Conservation (phyloP, 805 yeast species). For the Wickerhamomyces bisporus region DNA sequence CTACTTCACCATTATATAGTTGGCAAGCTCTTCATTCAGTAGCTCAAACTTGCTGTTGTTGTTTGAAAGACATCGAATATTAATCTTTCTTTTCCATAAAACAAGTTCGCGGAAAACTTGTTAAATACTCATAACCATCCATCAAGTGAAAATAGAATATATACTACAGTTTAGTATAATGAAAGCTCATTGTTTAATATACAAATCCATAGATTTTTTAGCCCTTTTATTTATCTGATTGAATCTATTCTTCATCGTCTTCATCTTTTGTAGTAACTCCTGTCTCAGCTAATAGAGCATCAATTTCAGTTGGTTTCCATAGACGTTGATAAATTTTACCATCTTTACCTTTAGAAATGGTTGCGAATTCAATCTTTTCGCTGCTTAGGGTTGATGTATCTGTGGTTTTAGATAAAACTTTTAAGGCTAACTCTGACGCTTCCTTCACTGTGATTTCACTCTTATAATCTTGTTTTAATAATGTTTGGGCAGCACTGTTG, state of each 20-base stretch:
- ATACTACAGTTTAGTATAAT: too few relatives aligned
- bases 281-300: constrained; percentile 60
- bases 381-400: constrained; percentile 80
- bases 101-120: too few relatives aligned
- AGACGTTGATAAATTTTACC: constrained; percentile 62
- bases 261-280: constrained; percentile 62
- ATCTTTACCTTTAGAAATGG: constrained; percentile 46
- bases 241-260: constrained; percentile 32
- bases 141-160: too few relatives aligned
- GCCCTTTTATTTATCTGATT: too few relatives aligned
- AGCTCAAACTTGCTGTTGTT: too few relatives aligned
- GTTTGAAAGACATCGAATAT: too few relatives aligned
- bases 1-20: background rate
- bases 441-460: constrained; percentile 68
- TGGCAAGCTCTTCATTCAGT: too few relatives aligned
- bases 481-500: constrained; percentile 92
- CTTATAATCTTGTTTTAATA: constrained; percentile 91
- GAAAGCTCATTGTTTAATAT: background rate
- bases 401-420: constrained; percentile 90
- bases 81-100: too few relatives aligned
- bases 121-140: too few relatives aligned
- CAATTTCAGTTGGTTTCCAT: constrained; percentile 78
- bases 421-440: constrained; percentile 83
- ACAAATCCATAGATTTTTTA: background rate
- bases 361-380: constrained; percentile 91